These are phyloP conservation scores for Eutrema salsugineum DNA, from an alignment of 441 rosid species.

Conservation along the genomic window DNA sequence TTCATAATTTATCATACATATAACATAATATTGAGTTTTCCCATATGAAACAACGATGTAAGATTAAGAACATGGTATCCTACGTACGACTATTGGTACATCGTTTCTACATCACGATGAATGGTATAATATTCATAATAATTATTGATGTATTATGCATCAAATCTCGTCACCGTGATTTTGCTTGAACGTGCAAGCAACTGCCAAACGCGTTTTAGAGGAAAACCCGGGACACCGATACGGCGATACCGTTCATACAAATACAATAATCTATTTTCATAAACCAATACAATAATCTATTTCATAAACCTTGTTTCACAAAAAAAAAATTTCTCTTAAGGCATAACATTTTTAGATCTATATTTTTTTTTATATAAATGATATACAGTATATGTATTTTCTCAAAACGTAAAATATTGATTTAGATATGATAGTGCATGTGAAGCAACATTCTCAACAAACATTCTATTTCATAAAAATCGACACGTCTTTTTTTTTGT, in stretches of 20 bases:
- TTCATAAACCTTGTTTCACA: background rate
- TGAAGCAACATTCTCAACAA: too few species aligned
- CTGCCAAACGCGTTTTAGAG: conserved; percentile 17
- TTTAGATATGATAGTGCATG: too few species aligned
- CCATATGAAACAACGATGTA: background rate
- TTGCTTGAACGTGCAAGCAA: conserved; percentile 24
- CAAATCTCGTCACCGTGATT: background rate
- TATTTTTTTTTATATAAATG: too few species aligned
- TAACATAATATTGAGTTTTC: background rate
- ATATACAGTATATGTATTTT: background rate
- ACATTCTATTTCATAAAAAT: too few species aligned
- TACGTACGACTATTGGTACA: background rate
- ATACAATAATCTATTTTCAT: background rate
- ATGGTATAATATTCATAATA: background rate
- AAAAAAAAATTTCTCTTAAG: background rate
- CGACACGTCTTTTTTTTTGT: too few species aligned
- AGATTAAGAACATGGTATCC: background rate
- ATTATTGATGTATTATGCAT: conserved; percentile 9
- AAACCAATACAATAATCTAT: background rate
- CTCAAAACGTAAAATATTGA: background rate
- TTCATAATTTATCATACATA: too few species aligned
- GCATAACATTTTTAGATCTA: background rate
- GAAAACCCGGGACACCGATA: background rate
- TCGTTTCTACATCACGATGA: background rate
- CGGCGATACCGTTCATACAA: background rate